Conservation (phyloP, 495 filamentous ascomycete species). For the Podospora pseudopauciseta region DNA sequence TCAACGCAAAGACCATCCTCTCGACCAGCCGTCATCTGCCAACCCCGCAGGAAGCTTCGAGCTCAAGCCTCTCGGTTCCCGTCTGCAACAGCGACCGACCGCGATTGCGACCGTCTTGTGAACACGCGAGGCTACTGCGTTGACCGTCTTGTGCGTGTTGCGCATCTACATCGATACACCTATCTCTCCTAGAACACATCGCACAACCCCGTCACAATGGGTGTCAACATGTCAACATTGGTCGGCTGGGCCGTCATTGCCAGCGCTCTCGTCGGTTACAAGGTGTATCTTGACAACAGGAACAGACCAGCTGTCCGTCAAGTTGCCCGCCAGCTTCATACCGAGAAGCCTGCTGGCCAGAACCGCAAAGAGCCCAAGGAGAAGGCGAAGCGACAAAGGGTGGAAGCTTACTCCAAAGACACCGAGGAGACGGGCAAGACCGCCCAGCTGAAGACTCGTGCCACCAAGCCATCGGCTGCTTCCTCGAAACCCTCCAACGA, state of each 20-base stretch:
- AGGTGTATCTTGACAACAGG: background rate
- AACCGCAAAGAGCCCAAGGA: slow-evolving; percentile 33
- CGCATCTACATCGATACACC: slow-evolving; percentile 1
- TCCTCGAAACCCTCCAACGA: slow-evolving; percentile 20
- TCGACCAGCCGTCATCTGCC: background rate
- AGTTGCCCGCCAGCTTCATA: background rate
- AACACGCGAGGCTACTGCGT: background rate
- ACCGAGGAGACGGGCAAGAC: slow-evolving; percentile 31
- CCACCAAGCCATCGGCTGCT: slow-evolving; percentile 16
- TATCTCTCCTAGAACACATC: background rate
- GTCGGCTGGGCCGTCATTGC: slow-evolving; percentile 58
- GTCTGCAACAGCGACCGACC: background rate
- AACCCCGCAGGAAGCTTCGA: background rate
- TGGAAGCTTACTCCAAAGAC: slow-evolving; percentile 27
- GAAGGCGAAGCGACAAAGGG: slow-evolving; percentile 33
- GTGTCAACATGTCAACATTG: slow-evolving; percentile 43
- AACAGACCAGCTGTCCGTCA: background rate
- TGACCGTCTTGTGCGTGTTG: slow-evolving; percentile 3
- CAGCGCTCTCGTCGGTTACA: slow-evolving; percentile 38
- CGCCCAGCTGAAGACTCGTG: slow-evolving; percentile 32
- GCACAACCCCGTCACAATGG: slow-evolving; percentile 35
- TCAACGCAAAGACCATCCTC: background rate
- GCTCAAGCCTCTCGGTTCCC: background rate
- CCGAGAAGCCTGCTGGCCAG: slow-evolving; percentile 38
- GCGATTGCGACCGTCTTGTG: background rate